Base-by-base conservation (phyloP, 163 green algal species). In the Trebouxiophyceae sp. region DNA sequence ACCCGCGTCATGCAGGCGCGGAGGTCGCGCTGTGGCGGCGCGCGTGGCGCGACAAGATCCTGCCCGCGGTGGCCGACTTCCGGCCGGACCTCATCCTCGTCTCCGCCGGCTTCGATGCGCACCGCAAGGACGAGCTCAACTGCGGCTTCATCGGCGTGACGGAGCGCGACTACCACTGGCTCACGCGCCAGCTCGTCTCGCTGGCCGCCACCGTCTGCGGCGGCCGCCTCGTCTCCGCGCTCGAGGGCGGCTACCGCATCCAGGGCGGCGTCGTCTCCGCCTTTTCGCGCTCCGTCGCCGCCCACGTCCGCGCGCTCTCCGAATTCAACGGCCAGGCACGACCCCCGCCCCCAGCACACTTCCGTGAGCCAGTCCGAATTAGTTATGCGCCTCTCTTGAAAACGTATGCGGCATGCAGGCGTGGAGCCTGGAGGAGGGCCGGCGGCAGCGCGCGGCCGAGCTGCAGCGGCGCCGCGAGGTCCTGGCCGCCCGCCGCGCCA, bases 221-320 rank as follows among this genome's bases (percentile, higher is more conserved):
- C 0, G 91, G 92, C 0, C 83, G 91, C 4, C 57, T 97, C 2
- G 90, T 97, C 33, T 89, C 72, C 19, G 86, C 88, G 22, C 78
- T 97, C 44, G 92, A 97, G 74, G 92, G 92, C 16, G 92, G 92
- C 8, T 97, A 97, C 81, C 86, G 89, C 72, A 88, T 95, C 45
- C 84, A 93, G 46, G 92, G 91, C 5, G 77, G 76, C 23, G 12
- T 84, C 1, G 79, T 92, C 16, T 87, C 75, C 19, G 82, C 89
- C 3, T 96, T 96, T 77, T 81, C 87, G 3, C 84, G 86, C 59
- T 89, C 73, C 46, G 90, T 96, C 22, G 92, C 89, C 2, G 81
- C 89, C 2, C 92, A 97, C 67, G 85, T 96, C 26, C 73, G 79
- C 2, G 85, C 80, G 0, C 76, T 97, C 47, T 7, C 33, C 5